These are phyloP conservation scores for Trichothecium sympodiale DNA, from an alignment of 2,329 filamentous ascomycete species.

Conservation along the genomic window DNA sequence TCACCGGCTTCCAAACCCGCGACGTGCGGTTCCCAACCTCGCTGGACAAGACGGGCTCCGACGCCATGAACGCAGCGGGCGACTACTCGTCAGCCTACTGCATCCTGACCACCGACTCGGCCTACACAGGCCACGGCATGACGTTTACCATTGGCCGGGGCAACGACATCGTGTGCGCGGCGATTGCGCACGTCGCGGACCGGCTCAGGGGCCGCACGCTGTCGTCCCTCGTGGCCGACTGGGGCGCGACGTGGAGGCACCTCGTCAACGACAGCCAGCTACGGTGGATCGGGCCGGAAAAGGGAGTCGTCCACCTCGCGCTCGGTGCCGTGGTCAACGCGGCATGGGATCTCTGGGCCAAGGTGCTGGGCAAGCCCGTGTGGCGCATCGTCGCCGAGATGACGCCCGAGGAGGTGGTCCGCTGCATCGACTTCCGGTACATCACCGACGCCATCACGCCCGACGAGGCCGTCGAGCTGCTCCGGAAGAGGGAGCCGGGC, in stretches of 20 bases:
- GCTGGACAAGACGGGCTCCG: conserved; percentile 88
- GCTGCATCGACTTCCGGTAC: conserved; percentile 88
- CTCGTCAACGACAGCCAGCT: conserved; percentile 86
- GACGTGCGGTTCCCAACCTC: conserved; percentile 83
- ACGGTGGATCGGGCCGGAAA: conserved; percentile 89
- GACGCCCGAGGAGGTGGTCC: conserved; percentile 75
- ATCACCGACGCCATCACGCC: conserved; percentile 89
- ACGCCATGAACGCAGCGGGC: conserved; percentile 91
- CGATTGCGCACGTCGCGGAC: conserved; percentile 67
- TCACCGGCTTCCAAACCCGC: conserved; percentile 59
- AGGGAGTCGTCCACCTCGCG: conserved; percentile 87
- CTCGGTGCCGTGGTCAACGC: conserved; percentile 84
- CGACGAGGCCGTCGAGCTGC: conserved; percentile 64
- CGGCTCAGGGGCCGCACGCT: conserved; percentile 67
- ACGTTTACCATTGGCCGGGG: conserved; percentile 80
- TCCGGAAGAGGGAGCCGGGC: conserved; percentile 52
- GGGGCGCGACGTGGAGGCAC: conserved; percentile 83
- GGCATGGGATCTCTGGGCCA: conserved; percentile 93
- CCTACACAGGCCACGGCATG: conserved; percentile 68
- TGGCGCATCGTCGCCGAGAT: conserved; percentile 88
- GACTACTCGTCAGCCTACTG: conserved; percentile 95
- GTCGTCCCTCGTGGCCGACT: conserved; percentile 65
- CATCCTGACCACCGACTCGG: conserved; percentile 71
- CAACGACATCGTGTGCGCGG: conserved; percentile 84
- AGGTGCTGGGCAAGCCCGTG: conserved; percentile 73